Conservation (phyloP, 495 filamentous ascomycete genomes). For the Talaromyces trachyspermus region DNA sequence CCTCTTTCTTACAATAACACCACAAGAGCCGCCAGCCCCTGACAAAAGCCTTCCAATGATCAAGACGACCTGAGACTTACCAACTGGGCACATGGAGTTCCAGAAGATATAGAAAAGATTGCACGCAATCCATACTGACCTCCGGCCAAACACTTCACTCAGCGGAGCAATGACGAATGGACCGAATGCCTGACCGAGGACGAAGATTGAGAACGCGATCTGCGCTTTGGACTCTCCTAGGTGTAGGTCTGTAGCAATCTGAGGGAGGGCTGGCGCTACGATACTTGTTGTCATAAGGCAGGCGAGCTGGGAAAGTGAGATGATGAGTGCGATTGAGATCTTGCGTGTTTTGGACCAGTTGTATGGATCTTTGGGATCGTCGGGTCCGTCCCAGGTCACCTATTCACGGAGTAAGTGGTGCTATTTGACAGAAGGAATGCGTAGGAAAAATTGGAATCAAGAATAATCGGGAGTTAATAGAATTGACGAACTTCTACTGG, state of each 20-base stretch:
- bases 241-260: not conserved
- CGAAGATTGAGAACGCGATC: constrained; percentile 1
- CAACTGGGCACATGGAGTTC: constrained; percentile 32
- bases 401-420: no score
- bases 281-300: constrained; percentile 7
- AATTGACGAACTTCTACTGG: not conserved
- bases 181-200: constrained; percentile 29
- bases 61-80: constrained; percentile 27
- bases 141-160: constrained; percentile 60
- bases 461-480: not conserved
- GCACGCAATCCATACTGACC: constrained; percentile 42
- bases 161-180: constrained; percentile 55
- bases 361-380: constrained; percentile 53
- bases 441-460: not conserved
- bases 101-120: constrained; percentile 50
- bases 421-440: no score
- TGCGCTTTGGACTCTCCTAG: not conserved
- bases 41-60: constrained; percentile 34
- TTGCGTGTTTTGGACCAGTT: constrained; percentile 44
- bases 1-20: constrained; percentile 16
- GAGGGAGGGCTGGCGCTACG: constrained; percentile 2
- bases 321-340: constrained; percentile 1
- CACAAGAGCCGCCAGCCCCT: constrained; percentile 35
- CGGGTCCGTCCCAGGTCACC: constrained; percentile 46
- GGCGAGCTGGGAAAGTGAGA: not conserved